Evolutionary conservation across 2,329 filamentous ascomycete species (phyloP), one percentile per base, ranked within the genome.

Genomic region (Phyllosticta citribraziliensis): DNA sequence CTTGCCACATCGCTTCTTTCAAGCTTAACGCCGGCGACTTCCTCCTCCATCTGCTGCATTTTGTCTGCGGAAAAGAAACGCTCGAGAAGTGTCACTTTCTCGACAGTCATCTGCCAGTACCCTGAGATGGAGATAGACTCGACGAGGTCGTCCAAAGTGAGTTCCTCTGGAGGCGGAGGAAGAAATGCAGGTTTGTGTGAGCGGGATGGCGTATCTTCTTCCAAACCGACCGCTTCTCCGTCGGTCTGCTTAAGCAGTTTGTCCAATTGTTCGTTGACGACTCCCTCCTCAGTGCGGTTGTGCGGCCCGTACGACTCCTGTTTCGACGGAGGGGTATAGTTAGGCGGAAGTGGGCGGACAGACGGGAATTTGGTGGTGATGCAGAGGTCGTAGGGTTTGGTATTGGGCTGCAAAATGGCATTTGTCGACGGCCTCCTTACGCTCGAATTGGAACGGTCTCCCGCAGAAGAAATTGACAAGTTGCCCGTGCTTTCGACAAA

Each of bases 221-320:
- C 27, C 27, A 30, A 30, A 8, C 8, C 27, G 9, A 30, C 27
- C 6, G 5, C 27, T 30, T 6, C 27, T 30, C 27, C 27, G 8
- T 30, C 5, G 9, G 27, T 14, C 4, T 12, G 35, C 35, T 40
- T 14, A 14, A 80, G 73, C 0, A 82, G 71, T 64, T 75, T 72
- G n/a, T 77, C 73, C 74, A 80, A 79, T 63, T 81, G 79, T 65
- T 79, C 76, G 33, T 78, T 76, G 62, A 79, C 76, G 63, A 75
- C 70, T 56, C 81, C 79, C 59, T 80, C 77, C 65, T 82, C 79
- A 20, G 73, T 73, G 52, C 54, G 57, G 66, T n/a, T 67, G 65
- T 56, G 64, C 67, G 14, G 19, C 19, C 52, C 12, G 52, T 56
- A 52, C 56, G 24, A 10, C 11, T 53, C 20, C 17, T 53, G 52